A percentile compares a stretch with the other conserved stretches of the same genome.
Evolutionary conservation across 345 rosid species (phyloP).

Genomic region (Streptanthus diversifolius): DNA sequence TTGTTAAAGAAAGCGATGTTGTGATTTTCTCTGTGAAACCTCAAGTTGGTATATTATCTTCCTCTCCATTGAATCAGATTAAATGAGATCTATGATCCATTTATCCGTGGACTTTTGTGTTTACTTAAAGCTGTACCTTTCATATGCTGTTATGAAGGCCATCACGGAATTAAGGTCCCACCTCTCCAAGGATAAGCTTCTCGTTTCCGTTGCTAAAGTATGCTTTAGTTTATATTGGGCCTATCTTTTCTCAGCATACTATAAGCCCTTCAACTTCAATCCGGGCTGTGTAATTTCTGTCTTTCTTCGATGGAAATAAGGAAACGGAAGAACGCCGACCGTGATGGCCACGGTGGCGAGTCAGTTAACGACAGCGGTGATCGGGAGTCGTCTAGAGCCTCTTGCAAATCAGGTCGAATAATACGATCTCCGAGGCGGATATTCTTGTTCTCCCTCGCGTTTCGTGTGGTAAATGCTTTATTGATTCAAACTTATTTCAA

Average conservation of each 20-base stretch:
- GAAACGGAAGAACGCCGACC: conserved; percentile 24
- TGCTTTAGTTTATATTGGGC: background rate
- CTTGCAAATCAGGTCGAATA: background rate
- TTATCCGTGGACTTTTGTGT: background rate
- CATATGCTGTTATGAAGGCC: conserved; percentile 45
- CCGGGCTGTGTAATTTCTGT: background rate
- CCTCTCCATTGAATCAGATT: background rate
- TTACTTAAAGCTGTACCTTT: background rate
- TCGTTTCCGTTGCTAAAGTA: conserved; percentile 94
- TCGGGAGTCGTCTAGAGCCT: background rate
- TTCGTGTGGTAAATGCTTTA: conserved; percentile 59
- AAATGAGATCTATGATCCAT: background rate
- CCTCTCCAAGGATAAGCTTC: conserved; percentile 63
- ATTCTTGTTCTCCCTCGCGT: conserved; percentile 50
- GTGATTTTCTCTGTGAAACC: conserved; percentile 89
- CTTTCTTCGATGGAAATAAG: conserved; percentile 15
- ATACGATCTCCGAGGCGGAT: conserved; percentile 36
- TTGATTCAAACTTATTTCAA: conserved; percentile 81
- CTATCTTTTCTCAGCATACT: background rate
- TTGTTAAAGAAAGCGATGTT: conserved; percentile 72
- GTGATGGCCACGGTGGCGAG: conserved; percentile 13
- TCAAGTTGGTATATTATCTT: conserved; percentile 51
- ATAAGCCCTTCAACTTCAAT: background rate
- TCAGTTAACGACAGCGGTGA: background rate
- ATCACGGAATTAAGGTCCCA: conserved; percentile 53